Conservation (phyloP, 2,329 filamentous ascomycete species). For the Curvularia sp. region DNA sequence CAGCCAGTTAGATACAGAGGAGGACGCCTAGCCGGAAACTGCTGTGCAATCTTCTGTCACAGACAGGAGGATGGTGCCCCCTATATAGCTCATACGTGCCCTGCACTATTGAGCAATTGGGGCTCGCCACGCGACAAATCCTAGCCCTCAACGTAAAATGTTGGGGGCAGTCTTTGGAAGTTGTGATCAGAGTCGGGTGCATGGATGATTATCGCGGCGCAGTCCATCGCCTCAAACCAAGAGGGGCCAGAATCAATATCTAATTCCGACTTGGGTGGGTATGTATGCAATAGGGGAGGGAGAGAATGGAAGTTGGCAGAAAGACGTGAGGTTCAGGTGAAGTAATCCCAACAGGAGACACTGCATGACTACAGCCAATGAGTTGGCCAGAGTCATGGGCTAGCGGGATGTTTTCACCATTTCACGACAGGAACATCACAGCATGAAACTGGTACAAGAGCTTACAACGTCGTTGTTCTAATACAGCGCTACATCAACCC, state of each 20-base stretch:
- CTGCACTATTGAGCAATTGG: conserved; percentile 18
- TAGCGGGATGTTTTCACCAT: conserved; percentile 12
- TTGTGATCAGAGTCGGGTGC: conserved; percentile 4
- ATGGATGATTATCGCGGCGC: conserved; percentile 13
- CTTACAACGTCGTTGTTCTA: conserved; percentile 7
- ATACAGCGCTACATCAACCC: not conserved
- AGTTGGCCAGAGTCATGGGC: conserved; percentile 9
- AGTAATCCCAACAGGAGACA: conserved; percentile 12
- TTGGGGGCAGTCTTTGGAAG: conserved; percentile 10
- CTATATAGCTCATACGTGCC: conserved; percentile 1
- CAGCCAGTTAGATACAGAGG: conserved; percentile 5
- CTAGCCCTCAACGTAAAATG: conserved; percentile 3
- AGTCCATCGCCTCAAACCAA: not conserved
- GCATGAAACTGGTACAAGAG: conserved; percentile 16
- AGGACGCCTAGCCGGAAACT: conserved; percentile 10
- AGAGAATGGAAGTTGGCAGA: not conserved
- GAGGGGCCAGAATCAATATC: conserved; percentile 5
- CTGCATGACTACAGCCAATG: conserved; percentile 22
- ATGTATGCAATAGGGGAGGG: conserved; percentile 4
- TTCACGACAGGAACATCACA: conserved; percentile 20
- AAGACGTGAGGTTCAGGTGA: conserved; percentile 22
- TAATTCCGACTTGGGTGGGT: not conserved
- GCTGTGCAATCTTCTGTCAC: conserved; percentile 7
- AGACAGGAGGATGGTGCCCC: conserved; percentile 1
- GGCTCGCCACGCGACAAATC: conserved; percentile 11